Evolutionary conservation across 495 filamentous ascomycete genomes (phyloP).

Genomic region (Wilcoxina mikolae): DNA sequence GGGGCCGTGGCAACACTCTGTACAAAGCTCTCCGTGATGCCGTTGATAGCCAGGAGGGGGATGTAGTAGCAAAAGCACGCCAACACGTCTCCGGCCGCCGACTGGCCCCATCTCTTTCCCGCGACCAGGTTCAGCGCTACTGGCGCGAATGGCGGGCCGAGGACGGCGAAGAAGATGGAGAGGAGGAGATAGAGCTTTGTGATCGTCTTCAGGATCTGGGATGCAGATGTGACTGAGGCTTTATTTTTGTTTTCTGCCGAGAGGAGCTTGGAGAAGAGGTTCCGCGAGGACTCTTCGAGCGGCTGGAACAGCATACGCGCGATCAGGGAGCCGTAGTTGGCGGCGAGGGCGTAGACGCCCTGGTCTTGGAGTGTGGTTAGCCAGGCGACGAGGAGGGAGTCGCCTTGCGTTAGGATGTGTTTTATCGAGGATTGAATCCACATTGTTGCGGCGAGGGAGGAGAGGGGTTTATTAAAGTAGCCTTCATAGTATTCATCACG

Average conservation of each 20-base stretch:
- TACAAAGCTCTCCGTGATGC: conserved; percentile 83
- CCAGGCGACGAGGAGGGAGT: conserved; percentile 68
- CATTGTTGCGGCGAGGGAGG: conserved; percentile 50
- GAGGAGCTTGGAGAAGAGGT: conserved; percentile 65
- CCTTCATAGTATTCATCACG: conserved; percentile 11
- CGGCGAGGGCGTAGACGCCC: conserved; percentile 84
- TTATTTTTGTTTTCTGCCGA: conserved; percentile 24
- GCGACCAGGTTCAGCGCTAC: conserved; percentile 56
- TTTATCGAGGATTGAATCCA: conserved; percentile 81
- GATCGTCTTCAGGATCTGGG: conserved; percentile 36
- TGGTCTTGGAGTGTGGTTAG: conserved; percentile 64
- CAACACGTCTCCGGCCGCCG: conserved; percentile 49
- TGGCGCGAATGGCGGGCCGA: conserved; percentile 61
- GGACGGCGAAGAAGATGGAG: conserved; percentile 45
- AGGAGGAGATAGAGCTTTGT: conserved; percentile 52
- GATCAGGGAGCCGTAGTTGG: conserved; percentile 84
- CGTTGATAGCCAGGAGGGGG: conserved; percentile 81
- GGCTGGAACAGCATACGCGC: conserved; percentile 89
- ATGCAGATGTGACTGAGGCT: conserved; percentile 29
- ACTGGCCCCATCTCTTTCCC: conserved; percentile 55
- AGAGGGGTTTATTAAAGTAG: conserved; percentile 32
- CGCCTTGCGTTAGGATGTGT: conserved; percentile 84
- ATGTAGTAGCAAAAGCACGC: conserved; percentile 81
- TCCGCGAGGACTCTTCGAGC: conserved; percentile 79
- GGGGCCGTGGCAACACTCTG: conserved; percentile 57